A percentile compares a stretch with the other conserved stretches of the same genome.
Conservation (phyloP, 352 stramenopile genomes). For the Globisporangium solare region DNA sequence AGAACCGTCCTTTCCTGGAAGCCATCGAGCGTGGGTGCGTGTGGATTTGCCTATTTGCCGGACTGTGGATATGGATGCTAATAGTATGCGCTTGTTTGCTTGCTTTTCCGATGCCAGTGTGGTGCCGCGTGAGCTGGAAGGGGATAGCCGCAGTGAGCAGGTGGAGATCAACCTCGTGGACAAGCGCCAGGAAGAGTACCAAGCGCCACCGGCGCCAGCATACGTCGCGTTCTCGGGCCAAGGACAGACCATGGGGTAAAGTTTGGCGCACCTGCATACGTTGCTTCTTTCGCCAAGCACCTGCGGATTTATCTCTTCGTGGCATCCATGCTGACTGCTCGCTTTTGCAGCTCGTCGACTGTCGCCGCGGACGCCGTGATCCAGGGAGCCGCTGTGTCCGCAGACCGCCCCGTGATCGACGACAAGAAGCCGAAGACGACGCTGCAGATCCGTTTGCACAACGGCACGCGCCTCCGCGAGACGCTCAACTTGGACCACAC, state of each 20-base stretch:
- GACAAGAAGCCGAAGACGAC: constrained; percentile 84
- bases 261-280: constrained; percentile 11
- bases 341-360: constrained; percentile 23
- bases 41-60: no score
- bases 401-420: constrained; percentile 67
- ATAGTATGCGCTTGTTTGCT: constrained; percentile 3
- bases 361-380: constrained; percentile 49
- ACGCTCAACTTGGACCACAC: constrained; percentile 88
- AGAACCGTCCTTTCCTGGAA: constrained; percentile 74
- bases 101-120: constrained; percentile 20
- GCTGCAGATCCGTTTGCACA: constrained; percentile 86
- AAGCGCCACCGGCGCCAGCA: constrained; percentile 49
- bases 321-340: no score
- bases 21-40: constrained; percentile 70
- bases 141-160: constrained; percentile 54
- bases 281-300: no score
- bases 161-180: constrained; percentile 85
- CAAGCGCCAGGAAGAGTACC: constrained; percentile 83
- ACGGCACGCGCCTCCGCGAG: constrained; percentile 73
- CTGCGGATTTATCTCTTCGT: not conserved
- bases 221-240: constrained; percentile 87
- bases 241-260: constrained; percentile 74
- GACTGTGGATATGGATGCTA: not conserved
- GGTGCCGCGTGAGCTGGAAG: constrained; percentile 73
- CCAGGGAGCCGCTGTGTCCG: constrained; percentile 23